Evolutionary conservation across 495 filamentous ascomycete genomes (phyloP).

Genomic region (Penicillium antarcticum): DNA sequence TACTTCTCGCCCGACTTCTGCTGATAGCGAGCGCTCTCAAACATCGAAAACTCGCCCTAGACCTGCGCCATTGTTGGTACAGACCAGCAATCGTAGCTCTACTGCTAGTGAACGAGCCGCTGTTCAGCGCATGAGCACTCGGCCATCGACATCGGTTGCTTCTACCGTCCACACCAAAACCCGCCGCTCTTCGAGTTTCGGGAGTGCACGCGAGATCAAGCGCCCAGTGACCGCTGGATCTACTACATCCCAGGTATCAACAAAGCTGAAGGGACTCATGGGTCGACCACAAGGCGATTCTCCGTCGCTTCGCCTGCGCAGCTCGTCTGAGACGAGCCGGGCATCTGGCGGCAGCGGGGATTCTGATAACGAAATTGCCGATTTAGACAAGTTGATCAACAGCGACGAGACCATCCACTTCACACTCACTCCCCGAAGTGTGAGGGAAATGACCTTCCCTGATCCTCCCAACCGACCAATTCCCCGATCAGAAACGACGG

Average conservation of each 20-base stretch:
- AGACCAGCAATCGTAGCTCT: constrained; percentile 21
- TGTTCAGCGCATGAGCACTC: constrained; percentile 45
- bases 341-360: constrained; percentile 35
- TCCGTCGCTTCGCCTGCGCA: constrained; percentile 37
- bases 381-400: constrained; percentile 84
- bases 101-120: constrained; percentile 42
- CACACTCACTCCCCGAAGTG: constrained; percentile 84
- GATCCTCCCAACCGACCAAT: constrained; percentile 36
- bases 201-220: constrained; percentile 41
- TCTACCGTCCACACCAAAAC: constrained; percentile 28
- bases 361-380: constrained; percentile 46
- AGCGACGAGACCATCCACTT: constrained; percentile 91
- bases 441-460: constrained; percentile 74
- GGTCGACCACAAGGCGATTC: constrained; percentile 41
- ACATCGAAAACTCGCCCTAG: constrained; percentile 24
- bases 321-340: constrained; percentile 47
- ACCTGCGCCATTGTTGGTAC: constrained; percentile 26
- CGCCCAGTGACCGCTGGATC: constrained; percentile 55
- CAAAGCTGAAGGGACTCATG: constrained; percentile 52
- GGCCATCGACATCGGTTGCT: constrained; percentile 31
- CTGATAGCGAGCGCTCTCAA: constrained; percentile 33
- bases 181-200: constrained; percentile 42
- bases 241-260: constrained; percentile 49
- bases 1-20: constrained; percentile 21
- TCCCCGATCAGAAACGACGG: constrained; percentile 31